Evolutionary conservation across 352 stramenopile species (phyloP), one percentile per base, ranked within the genome.

Genomic region (Lagenidium giganteum): DNA sequence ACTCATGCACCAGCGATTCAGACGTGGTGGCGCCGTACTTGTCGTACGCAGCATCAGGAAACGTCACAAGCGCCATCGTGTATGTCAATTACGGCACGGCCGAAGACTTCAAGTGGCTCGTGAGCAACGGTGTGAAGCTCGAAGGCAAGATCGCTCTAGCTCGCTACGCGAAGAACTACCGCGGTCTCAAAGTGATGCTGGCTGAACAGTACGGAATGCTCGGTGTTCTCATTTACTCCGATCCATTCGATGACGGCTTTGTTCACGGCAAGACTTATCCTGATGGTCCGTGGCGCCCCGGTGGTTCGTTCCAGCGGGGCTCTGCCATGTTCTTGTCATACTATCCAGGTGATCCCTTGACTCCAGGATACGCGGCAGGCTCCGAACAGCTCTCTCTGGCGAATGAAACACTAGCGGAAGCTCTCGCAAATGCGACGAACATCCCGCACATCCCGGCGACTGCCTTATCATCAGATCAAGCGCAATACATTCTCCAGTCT

Each of bases 401-500:
- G 12, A 12, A n/a, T 54, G 8, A 61, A 52, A 89, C 51, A 71
- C 73, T 1, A n/a, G 49, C 64, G 33, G 47, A 71, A 8, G 43
- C 91, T 12, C 43, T 93, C 12, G n/a, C n/a, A n/a, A 68, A 79
- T 22, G 68, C 45, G 33, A 74, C 52, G 24, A 82, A 50, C 8
- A 81, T 93, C 25, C 83, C 83, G 6, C 65, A 67, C 26, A 82
- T 88, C 24, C 80, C 76, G 2, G 44, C 62, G 8, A 52, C 93
- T 23, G 76, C 82, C 4, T 60, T 96, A 26, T 85, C 63, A 8
- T 96, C 94, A 53, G 81, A 63, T 3, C 85, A 96, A 43, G 87
- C 83, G 11, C 64, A 67, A 18, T 71, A 74, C 24, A 77, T 96
- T 20, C 61, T 96, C 11, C 32, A 70, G 33, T 69, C 65, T 3